Evolutionary conservation across 179 eudicot species (phyloP).

Genomic region (Actinidia arguta): DNA sequence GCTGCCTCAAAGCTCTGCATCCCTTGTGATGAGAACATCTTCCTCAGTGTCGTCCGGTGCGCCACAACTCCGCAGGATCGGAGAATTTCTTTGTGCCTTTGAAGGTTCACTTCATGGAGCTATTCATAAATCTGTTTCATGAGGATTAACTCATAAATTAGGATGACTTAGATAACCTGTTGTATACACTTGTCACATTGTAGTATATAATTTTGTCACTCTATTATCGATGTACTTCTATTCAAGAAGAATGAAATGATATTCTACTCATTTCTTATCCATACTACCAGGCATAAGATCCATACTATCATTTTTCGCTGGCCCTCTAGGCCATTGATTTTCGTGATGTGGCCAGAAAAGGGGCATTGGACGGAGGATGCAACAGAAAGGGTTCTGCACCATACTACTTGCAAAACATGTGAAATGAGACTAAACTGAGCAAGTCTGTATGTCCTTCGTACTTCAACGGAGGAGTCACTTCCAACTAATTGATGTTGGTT

Average conservation of each 20-base stretch:
- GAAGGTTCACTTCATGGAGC: background rate
- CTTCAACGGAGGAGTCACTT: background rate
- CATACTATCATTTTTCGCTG: background rate
- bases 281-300: background rate
- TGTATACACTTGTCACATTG: constrained; percentile 10
- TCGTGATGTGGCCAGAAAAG: background rate
- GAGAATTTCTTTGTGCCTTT: constrained; percentile 28
- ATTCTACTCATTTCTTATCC: constrained; percentile 8
- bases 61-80: constrained; percentile 33
- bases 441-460: background rate
- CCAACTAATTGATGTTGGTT: background rate
- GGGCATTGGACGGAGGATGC: too few species aligned
- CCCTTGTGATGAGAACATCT: constrained; percentile 61
- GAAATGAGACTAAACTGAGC: background rate
- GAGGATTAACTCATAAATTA: background rate
- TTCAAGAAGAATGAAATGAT: background rate
- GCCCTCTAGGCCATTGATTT: background rate
- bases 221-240: background rate
- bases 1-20: constrained; percentile 53
- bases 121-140: background rate
- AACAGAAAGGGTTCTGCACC: background rate
- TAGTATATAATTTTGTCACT: background rate
- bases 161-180: constrained; percentile 3
- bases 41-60: constrained; percentile 48
- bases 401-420: background rate